Percentiles rank a stretch among this genome's conserved stretches.
phyloP scores from a whole-genome alignment of 1,284 basidiomycete genomes.

The Ustilago shanxiensis region DNA sequence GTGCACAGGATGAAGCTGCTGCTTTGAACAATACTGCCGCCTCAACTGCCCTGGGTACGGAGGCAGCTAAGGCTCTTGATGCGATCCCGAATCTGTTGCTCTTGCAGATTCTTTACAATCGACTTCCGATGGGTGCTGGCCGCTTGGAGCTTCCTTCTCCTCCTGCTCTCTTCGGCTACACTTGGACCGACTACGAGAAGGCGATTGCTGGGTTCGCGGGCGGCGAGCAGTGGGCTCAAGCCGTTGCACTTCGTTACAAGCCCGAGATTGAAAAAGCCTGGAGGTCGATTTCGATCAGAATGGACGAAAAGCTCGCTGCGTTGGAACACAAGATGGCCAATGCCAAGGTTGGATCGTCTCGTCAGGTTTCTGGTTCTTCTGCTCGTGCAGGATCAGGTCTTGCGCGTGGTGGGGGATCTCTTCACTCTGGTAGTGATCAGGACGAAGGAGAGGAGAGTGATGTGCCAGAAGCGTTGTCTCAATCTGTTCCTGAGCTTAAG shows the following conservation, averaged over 20 bases:
- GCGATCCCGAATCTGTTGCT: conserved; percentile 65
- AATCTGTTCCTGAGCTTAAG: conserved; percentile 60
- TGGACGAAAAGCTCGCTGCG: conserved; percentile 30
- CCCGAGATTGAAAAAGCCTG: conserved; percentile 54
- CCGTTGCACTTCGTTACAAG: conserved; percentile 56
- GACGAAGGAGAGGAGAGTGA: conserved; percentile 37
- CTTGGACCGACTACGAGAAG: conserved; percentile 65
- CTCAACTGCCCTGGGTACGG: conserved; percentile 28
- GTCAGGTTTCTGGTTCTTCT: conserved; percentile 36
- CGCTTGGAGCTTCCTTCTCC: conserved; percentile 56
- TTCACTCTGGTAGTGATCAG: conserved; percentile 32
- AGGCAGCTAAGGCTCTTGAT: conserved; percentile 55
- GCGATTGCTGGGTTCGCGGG: conserved; percentile 64
- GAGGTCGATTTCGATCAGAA: conserved; percentile 21
- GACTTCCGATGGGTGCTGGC: conserved; percentile 53
- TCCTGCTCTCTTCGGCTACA: conserved; percentile 60
- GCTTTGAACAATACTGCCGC: not conserved
- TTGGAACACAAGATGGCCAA: conserved; percentile 19
- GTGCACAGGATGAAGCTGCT: not conserved
- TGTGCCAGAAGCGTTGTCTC: conserved; percentile 53
- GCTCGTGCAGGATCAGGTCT: conserved; percentile 26
- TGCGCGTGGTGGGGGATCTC: conserved; percentile 26
- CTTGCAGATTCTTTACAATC: conserved; percentile 64
- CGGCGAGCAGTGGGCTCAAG: conserved; percentile 61
- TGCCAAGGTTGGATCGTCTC: conserved; percentile 12